Percentiles rank a stretch among this genome's conserved stretches.
These are phyloP conservation scores for Paramecium octaurelia DNA, from an alignment of 73 alveolate species.

Conservation along the genomic window DNA sequence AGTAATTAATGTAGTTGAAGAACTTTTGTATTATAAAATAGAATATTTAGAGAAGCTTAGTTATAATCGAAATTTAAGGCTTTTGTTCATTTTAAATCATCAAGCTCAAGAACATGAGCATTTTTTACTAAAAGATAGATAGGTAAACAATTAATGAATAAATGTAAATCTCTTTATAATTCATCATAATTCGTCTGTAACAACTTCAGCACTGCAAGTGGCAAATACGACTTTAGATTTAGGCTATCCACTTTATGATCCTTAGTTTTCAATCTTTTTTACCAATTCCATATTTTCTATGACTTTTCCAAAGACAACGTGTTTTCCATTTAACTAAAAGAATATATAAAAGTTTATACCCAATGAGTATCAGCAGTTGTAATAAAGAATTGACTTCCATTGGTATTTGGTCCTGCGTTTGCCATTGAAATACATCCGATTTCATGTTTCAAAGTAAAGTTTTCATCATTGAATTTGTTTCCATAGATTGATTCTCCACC, in stretches of 20 bases:
- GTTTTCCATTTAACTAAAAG: conserved; percentile 81
- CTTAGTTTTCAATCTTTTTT: conserved; percentile 19
- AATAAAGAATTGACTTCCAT: conserved; percentile 92
- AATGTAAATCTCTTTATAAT: neutral
- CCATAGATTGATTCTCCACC: conserved; percentile 97
- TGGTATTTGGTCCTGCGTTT: conserved; percentile 97
- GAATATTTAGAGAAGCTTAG: no score
- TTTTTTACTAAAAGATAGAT: neutral
- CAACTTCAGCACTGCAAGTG: neutral
- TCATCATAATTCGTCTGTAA: neutral
- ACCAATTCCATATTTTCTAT: conserved; percentile 23
- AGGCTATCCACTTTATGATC: conserved; percentile 42
- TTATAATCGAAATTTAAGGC: no score
- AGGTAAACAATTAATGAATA: neutral
- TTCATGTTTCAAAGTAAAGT: conserved; percentile 77
- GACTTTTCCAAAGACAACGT: conserved; percentile 95
- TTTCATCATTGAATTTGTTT: conserved; percentile 84
- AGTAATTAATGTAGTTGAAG: no score
- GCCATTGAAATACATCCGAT: conserved; percentile 96
- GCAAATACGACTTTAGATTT: conserved; percentile 7
- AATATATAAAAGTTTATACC: conserved; percentile 18
- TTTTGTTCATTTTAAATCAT: no score
- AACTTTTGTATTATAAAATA: no score
- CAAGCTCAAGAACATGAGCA: no score
- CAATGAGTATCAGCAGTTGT: conserved; percentile 69